Evolutionary conservation across 2,329 filamentous ascomycete species (phyloP).

Genomic region (Chalaropsis thielavioides): DNA sequence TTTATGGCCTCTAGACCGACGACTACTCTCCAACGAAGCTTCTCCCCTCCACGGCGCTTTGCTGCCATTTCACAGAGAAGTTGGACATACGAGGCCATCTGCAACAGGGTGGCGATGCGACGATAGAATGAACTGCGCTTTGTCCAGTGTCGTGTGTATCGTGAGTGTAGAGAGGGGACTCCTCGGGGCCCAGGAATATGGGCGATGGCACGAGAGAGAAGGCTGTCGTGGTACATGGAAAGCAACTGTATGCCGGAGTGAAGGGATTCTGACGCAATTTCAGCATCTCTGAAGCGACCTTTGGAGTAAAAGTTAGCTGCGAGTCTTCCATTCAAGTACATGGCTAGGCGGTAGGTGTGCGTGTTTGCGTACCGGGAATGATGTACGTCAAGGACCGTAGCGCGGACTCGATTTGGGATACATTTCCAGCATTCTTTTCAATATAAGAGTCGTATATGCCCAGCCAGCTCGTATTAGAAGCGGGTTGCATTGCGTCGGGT

Average conservation of each 20-base stretch:
- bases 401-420: slow-evolving; percentile 89
- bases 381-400: slow-evolving; percentile 89
- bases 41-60: slow-evolving; percentile 68
- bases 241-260: slow-evolving; percentile 82
- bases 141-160: slow-evolving; percentile 55
- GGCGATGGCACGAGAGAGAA: slow-evolving; percentile 55
- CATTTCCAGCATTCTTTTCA: slow-evolving; percentile 82
- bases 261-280: slow-evolving; percentile 84
- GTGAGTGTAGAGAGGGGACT: slow-evolving; percentile 42
- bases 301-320: not conserved
- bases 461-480: slow-evolving; percentile 35
- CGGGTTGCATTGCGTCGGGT: not conserved
- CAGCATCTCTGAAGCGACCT: slow-evolving; percentile 79
- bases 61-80: slow-evolving; percentile 96
- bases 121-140: slow-evolving; percentile 55
- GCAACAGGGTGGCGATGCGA: slow-evolving; percentile 64
- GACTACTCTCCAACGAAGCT: slow-evolving; percentile 70
- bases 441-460: slow-evolving; percentile 77
- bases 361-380: slow-evolving; percentile 51
- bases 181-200: slow-evolving; percentile 24
- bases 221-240: slow-evolving; percentile 80
- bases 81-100: slow-evolving; percentile 89
- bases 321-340: not conserved
- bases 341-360: not conserved
- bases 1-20: slow-evolving; percentile 76